Evolutionary conservation across 805 yeast species (phyloP), one percentile per base, ranked within the genome.

Genomic region (Blastobotrys americana): DNA sequence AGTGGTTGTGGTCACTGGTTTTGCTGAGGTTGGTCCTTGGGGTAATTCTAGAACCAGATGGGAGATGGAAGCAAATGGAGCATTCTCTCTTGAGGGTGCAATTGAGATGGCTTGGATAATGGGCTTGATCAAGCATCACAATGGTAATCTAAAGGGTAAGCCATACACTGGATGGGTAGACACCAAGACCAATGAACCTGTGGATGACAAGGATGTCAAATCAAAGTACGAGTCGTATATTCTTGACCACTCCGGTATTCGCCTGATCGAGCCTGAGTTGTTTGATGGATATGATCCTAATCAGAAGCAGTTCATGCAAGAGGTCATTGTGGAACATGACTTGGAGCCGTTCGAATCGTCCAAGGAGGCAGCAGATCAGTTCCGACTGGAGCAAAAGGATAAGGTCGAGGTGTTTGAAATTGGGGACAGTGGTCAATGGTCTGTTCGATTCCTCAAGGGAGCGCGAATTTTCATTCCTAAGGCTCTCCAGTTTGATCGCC

Each of bases 51-150:
- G 97, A 77, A 93, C 98, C 46, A 80, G 98, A 76, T 93, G 98
- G 98, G 97, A 93, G 70, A 93, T 93, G 95, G 98, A 93, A 72
- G 86, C 97, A 38, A 55, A 66, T 49, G 98, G 98, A 60, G 87
- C 84, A 63, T 93, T 93, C 70, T 89, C 97, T 6, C 72, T 93
- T 57, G 98, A 93, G 70, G 98, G 98, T 61, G 84, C 96, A 62
- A 83, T 93, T 63, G 98, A 93, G 72, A 89, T 93, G 95, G 97
- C 99, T 41, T 93, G 97, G 97, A 89, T 93, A 58, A 93, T 93
- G 97, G 97, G 97, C 55, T 77, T 84, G 63, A 89, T 93, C 71
- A 87, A 86, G 70, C 93, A 93, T 72, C 93, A 85, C 72, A 85
- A 86, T 56, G 97, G 96, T 71, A 74, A 74, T 64, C 73, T 85